Evolutionary conservation across 768 basidiomycete species (phyloP), one percentile per base, ranked within the genome.

Genomic region (Xerocomellus chrysenteron): DNA sequence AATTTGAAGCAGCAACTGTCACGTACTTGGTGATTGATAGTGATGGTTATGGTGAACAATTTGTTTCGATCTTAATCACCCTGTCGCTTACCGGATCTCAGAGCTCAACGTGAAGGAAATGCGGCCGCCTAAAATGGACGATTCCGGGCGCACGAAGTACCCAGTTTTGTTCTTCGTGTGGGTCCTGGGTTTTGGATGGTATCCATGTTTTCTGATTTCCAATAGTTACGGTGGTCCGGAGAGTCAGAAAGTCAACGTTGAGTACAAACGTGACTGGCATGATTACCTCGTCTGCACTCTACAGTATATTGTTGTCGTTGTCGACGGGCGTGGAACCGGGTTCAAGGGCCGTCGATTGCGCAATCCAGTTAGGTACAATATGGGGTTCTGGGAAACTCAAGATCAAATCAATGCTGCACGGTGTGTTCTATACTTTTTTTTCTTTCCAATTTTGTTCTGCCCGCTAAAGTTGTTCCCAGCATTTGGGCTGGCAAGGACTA

Each of bases 271-370:
- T 26, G 89, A 90, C 73, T 98, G 93, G 92, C 86, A 94, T 60
- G 81, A 92, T 55, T 96, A 89, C 73, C 78, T 97, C 39, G 90
- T 87, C 13, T 87, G 90, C 64, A 81, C 83, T 21, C 74, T 92
- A 49, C 83, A 91, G 61, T 96, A 94, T 69, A 79, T 99, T 37
- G 79, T 95, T 35, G 92, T 99, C 52, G 75, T 82, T 39, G 90
- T 98, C 39, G 97, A 99, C 66, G 94, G 94, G 0, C 83, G 97
- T 19, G 97, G 96, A 0, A 99, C 96, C 0, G 96, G 96, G 2
- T 92, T 78, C 76, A 92, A 89, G 68, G 97, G 97, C 2, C 81
- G 95, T 37, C 77, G 78, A 58, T 72, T 98, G 71, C 79, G 95
- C 57, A 95, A 95, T 69, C 82, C 88, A 0, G 90, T 98, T n/a